Evolutionary conservation across 768 basidiomycete genomes (phyloP), one percentile per base, ranked within the genome.

Genomic region (Albatrellus ellisii): DNA sequence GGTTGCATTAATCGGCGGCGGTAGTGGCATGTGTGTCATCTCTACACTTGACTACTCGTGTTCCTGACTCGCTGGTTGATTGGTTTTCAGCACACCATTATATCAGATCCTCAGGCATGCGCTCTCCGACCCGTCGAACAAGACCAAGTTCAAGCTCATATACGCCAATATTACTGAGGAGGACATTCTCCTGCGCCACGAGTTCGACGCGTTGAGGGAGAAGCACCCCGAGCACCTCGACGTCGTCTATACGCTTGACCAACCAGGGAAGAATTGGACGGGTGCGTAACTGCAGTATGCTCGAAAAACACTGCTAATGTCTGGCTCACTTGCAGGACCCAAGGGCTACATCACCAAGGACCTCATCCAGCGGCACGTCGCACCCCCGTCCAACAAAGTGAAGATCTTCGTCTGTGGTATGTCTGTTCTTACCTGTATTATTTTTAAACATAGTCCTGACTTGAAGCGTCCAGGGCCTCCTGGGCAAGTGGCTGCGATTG

Each of bases 111-210:
- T 92, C 34, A 67, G 67, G 33, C 76, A 90, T 57, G 81, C 87
- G 7, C 73, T 80, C 44, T 52, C 76, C 1, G 79, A 87, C 54
- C 69, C 73, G 25, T 52, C 62, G 31, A 95, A 98, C 75, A 88
- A 79, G 66, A 97, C 95, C 46, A 90, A 90, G 54, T 95, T 88
- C 68, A 94, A 80, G 36, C 69, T 98, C 42, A 64, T 99, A 52
- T 98, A 85, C 62, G 79, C 86, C 28, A 98, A 98, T 59, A 72
- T 90, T 28, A 75, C 88, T 11, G 87, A 90, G 57, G 68, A 73
- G 41, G 95, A 99, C 57, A 95, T 99, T 48, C 77, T 92, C 41
- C 73, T 94, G 47, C 77, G 79, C 40, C 72, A 83, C 55, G 77
- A 82, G 51, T 69, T 89, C 48, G 85, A 89, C 46, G 61, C 59